Evolutionary conservation across 306 rosid genomes (phyloP).

Genomic region (Parietaria judaica): DNA sequence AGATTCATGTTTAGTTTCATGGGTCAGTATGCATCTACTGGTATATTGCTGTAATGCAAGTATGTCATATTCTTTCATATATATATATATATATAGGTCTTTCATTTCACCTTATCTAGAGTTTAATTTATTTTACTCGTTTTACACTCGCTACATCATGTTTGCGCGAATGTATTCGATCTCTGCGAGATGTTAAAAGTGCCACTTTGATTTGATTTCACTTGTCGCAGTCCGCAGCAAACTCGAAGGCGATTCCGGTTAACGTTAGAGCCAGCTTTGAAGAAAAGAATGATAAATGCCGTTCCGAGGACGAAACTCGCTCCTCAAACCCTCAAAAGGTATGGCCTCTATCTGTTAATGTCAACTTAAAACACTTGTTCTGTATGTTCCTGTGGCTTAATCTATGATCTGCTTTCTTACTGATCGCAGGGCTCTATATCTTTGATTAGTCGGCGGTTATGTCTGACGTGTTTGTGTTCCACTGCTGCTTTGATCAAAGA

Average conservation of each 20-base stretch:
- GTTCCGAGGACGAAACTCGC: conserved; percentile 18
- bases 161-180: background rate
- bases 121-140: no score
- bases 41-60: no score
- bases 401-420: background rate
- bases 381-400: background rate
- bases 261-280: conserved; percentile 30
- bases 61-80: no score
- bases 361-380: conserved; percentile 1
- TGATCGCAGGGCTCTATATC: conserved; percentile 31
- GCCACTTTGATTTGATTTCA: background rate
- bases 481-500: conserved; percentile 34
- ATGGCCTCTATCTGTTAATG: background rate
- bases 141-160: no score
- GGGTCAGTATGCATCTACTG: no score
- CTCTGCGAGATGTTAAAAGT: background rate
- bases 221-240: conserved; percentile 12
- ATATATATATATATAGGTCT: no score
- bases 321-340: conserved; percentile 32
- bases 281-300: conserved; percentile 18
- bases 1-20: no score
- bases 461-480: conserved; percentile 67
- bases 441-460: conserved; percentile 54
- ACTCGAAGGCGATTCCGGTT: conserved; percentile 24
- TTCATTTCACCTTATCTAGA: no score